Base-by-base conservation (phyloP, 495 filamentous ascomycete species). In the Cryomyces minteri region DNA sequence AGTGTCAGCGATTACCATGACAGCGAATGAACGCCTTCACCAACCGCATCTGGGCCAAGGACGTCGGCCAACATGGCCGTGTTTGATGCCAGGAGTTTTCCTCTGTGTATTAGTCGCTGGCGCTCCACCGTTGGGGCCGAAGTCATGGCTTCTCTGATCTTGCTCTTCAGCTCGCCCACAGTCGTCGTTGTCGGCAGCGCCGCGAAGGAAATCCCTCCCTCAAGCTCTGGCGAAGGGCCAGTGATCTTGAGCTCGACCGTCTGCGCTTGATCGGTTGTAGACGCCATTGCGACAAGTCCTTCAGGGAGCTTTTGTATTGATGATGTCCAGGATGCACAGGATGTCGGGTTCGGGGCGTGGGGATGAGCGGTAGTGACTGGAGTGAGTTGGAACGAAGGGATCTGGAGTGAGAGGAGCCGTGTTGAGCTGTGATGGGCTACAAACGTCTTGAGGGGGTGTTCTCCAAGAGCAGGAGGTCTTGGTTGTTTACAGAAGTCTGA, bases 31-130 rank as follows among this genome's bases (percentile, higher is more conserved):
- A 29, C 14, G 29, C 45, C 4, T 14, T 51, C 51, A 34, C 45
- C 43, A 8, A 54, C 52, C 5, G 31, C 10, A 14, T 56, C 55
- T 28, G 40, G 31, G 4, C 45, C 45, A 29, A 47, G 37, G 45
- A 66, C 58, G 38, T 60, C 54, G 4, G 39, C 41, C 45, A 67
- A 44, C 8, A 53, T 62, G 39, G 63, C 59, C 6, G 51, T 48
- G 14, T 65, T 55, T 30, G 56, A 54, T 3, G 56, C 51, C 29
- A 67, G 47, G 37, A 62, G 54, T 40, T 60, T 41, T 9, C 64
- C 64, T 30, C 53, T 50, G 40, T 65, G 61, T 9, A 67, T 64
- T 11, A 67, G 43, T 31, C 64, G 50, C 51, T 65, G 63, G 31
- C 62, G 51, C 31, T 64, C 62, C 10, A 52, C 47, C 6, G 57